Base-by-base conservation (phyloP, 2,329 filamentous ascomycete species). In the Stromatinia cepivora region DNA sequence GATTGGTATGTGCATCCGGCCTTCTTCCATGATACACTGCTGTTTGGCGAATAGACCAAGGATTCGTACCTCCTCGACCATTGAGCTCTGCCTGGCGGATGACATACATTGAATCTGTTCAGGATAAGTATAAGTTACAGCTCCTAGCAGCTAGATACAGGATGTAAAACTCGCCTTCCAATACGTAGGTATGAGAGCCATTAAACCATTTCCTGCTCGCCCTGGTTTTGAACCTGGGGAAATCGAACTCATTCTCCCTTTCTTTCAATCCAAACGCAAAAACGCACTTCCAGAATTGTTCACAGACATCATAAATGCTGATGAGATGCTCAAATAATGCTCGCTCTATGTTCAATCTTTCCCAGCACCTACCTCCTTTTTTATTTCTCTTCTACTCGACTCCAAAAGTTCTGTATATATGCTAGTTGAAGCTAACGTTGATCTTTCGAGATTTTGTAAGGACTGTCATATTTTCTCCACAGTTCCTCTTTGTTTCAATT, bases 1-100 rank as follows among this genome's bases (percentile, higher is more conserved):
- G 22, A 4, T 25, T n/a, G 31, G 36, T 20, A 45, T 8, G 6
- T 25, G 15, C 7, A 34, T 54, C 52, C 2, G 15, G 52, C 20
- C 13, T n/a, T 57, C 11, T 11, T 25, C 17, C 46, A 63, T 82
- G 79, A 69, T 81, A 79, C 4, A 80, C 70, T 15, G 76, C 78
- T 10, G 77, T 78, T 65, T 81, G 79, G 2, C 81, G 76, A 50
- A 81, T 77, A 0, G 78, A 79, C 81, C 80, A 82, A 22, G 71
- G 66, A 59, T 71, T 50, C 9, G 46, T 31, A 28, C 15, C 17
- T 34, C 56, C 59, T 36, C 71, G 64, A 8, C 67, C 52, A 34
- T 74, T 72, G 9, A 70, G 45, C 46, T 75, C 73, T 13, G 70
- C 73, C 50, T 71, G 54, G 11, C 73, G 70, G n/a, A 75, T 39